Percentiles rank a stretch among this genome's conserved stretches.
phyloP scores from a whole-genome alignment of 176 grass and related monocot genomes.

The Zoysia japonica region DNA sequence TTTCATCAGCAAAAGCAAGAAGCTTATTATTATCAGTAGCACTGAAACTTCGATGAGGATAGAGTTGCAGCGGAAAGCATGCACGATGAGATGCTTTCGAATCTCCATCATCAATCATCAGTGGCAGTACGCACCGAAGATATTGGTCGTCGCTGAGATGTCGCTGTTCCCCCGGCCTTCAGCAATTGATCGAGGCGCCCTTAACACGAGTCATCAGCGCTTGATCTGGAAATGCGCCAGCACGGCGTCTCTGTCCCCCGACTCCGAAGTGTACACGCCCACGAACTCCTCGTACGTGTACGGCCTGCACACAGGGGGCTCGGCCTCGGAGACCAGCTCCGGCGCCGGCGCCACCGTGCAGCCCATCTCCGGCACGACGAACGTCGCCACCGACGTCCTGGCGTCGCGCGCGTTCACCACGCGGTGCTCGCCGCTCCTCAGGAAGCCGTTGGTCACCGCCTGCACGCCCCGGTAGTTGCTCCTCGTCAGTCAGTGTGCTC shows the following conservation, averaged over 20 bases:
- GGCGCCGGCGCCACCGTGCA: constrained; percentile 14
- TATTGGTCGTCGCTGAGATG: neutral
- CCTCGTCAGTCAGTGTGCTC: no score
- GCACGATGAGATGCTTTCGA: neutral
- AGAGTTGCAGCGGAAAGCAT: neutral
- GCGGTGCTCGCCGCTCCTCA: constrained; percentile 33
- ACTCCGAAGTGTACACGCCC: neutral
- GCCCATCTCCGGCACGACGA: constrained; percentile 33
- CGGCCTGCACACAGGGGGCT: constrained; percentile 5
- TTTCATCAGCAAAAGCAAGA: neutral
- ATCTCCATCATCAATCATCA: neutral
- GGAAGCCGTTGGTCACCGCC: constrained; percentile 23
- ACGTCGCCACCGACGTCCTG: constrained; percentile 25
- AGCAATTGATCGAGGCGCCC: no score
- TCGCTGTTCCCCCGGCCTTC: neutral
- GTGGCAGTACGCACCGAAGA: neutral
- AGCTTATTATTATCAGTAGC: neutral
- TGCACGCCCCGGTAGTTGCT: neutral
- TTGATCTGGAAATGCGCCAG: constrained; percentile 19
- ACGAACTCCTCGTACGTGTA: constrained; percentile 37
- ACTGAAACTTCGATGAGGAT: neutral
- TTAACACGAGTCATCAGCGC: neutral
- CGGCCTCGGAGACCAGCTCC: neutral
- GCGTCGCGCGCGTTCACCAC: constrained; percentile 1
- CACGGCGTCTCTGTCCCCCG: constrained; percentile 5